phyloP scores from a whole-genome alignment of 495 filamentous ascomycete species.

The Penicillium argentinense region DNA sequence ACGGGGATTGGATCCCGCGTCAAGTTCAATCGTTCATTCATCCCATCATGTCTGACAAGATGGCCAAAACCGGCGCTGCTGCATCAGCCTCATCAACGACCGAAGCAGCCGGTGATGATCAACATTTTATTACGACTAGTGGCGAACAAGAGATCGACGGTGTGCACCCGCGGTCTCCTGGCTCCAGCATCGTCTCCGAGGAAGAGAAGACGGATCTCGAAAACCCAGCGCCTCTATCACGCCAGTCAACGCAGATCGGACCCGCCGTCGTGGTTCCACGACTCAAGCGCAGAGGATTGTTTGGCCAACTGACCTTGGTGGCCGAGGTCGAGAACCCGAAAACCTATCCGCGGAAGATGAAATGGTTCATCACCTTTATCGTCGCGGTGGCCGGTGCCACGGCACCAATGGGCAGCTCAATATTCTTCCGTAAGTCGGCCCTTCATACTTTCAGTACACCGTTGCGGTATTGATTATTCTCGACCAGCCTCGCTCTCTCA shows the following conservation, averaged over 20 bases:
- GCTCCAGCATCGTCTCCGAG: slow-evolving; percentile 10
- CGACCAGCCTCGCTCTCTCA: slow-evolving; percentile 66
- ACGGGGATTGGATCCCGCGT: no score
- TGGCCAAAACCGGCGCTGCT: neutral
- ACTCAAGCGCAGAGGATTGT: slow-evolving; percentile 68
- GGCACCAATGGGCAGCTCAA: slow-evolving; percentile 81
- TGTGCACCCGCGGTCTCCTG: slow-evolving; percentile 8
- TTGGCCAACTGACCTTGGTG: slow-evolving; percentile 71
- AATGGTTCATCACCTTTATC: slow-evolving; percentile 84
- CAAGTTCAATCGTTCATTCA: no score
- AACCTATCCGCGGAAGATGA: slow-evolving; percentile 66
- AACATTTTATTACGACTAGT: slow-evolving; percentile 1
- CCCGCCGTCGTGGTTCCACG: slow-evolving; percentile 54
- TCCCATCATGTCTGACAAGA: slow-evolving; percentile 5
- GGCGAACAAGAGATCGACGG: slow-evolving; percentile 8
- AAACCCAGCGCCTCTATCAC: slow-evolving; percentile 6
- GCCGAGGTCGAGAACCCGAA: slow-evolving; percentile 78
- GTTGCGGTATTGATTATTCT: neutral
- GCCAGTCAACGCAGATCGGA: slow-evolving; percentile 28
- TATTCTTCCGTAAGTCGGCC: slow-evolving; percentile 73
- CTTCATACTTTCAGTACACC: neutral
- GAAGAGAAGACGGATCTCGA: slow-evolving; percentile 26
- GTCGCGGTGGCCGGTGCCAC: slow-evolving; percentile 73
- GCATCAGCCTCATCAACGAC: slow-evolving; percentile 2
- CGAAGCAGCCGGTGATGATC: neutral